phyloP scores from a whole-genome alignment of 495 filamentous ascomycete genomes.

The Viridothelium virens region DNA sequence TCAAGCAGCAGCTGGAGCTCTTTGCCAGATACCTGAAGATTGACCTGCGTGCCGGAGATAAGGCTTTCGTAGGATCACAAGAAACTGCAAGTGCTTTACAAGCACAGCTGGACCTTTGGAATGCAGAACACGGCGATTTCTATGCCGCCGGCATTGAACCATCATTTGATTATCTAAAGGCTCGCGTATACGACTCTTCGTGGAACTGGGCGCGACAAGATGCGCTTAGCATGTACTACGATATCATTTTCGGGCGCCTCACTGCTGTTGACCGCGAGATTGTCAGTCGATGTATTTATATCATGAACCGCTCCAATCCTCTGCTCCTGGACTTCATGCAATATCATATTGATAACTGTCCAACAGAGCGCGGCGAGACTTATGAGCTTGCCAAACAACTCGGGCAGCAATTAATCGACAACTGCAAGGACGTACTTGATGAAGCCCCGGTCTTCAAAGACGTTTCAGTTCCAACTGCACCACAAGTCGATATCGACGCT shows the following conservation, averaged over 20 bases:
- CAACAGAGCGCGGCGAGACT: conserved; percentile 91
- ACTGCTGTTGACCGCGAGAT: conserved; percentile 94
- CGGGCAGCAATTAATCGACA: conserved; percentile 90
- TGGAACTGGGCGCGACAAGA: conserved; percentile 99
- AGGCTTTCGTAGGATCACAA: conserved; percentile 75
- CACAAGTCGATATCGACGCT: conserved; percentile 80
- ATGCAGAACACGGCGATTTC: conserved; percentile 87
- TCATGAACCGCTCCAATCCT: conserved; percentile 99
- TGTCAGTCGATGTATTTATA: conserved; percentile 93
- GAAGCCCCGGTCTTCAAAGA: conserved; percentile 88
- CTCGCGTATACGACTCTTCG: conserved; percentile 91
- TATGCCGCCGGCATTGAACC: conserved; percentile 94
- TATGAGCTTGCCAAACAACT: conserved; percentile 94
- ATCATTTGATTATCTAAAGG: conserved; percentile 85
- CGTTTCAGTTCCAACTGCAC: conserved; percentile 83
- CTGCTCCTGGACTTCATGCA: conserved; percentile 98
- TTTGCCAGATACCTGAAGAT: conserved; percentile 94
- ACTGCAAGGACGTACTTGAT: conserved; percentile 86
- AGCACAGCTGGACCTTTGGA: conserved; percentile 90
- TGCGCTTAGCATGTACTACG: conserved; percentile 96
- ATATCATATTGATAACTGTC: conserved; percentile 98
- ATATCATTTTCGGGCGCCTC: conserved; percentile 95
- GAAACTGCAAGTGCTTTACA: conserved; percentile 80
- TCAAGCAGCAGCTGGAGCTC: conserved; percentile 95
- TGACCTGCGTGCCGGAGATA: conserved; percentile 90